phyloP scores from a whole-genome alignment of 495 filamentous ascomycete genomes.

The Patellaria atrata region DNA sequence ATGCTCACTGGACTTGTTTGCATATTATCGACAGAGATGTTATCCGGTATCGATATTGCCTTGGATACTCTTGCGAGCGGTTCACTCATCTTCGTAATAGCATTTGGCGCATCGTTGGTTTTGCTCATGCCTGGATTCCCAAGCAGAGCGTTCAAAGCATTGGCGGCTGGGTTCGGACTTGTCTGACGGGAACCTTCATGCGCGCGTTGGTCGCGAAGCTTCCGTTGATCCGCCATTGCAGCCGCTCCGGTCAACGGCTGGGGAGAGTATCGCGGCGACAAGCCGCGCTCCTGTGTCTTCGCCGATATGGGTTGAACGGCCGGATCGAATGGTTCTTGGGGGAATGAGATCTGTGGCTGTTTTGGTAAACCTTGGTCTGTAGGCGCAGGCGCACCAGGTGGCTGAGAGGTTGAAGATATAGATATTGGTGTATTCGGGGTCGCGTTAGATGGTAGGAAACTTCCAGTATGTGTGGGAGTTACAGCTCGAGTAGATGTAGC shows the following conservation, averaged over 20 bases:
- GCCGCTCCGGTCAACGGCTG: conserved; percentile 39
- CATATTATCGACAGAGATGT: conserved; percentile 21
- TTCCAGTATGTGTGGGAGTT: conserved; percentile 23
- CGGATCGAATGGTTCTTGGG: conserved; percentile 2
- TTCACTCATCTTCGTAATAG: conserved; percentile 28
- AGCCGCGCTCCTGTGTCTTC: conserved; percentile 37
- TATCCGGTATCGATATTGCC: conserved; percentile 28
- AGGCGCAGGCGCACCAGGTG: conserved; percentile 3
- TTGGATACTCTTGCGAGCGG: conserved; percentile 28
- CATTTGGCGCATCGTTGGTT: conserved; percentile 30
- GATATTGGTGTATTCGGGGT: conserved; percentile 21
- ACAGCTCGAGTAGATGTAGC: conserved; percentile 20
- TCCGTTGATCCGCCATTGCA: conserved; percentile 40
- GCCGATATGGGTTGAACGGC: no score
- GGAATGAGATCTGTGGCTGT: conserved; percentile 3
- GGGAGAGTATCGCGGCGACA: conserved; percentile 35
- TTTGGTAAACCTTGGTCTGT: conserved; percentile 1
- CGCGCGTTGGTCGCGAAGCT: conserved; percentile 35
- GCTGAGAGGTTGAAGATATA: conserved; percentile 7
- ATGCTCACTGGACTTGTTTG: conserved; percentile 32
- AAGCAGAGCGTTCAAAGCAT: conserved; percentile 39
- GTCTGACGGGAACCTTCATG: conserved; percentile 29
- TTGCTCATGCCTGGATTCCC: conserved; percentile 38
- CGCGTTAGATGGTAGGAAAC: conserved; percentile 18
- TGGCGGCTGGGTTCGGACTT: conserved; percentile 38